These are phyloP conservation scores for Huntiella bhutanensis DNA, from an alignment of 2,329 filamentous ascomycete genomes.

Conservation along the genomic window DNA sequence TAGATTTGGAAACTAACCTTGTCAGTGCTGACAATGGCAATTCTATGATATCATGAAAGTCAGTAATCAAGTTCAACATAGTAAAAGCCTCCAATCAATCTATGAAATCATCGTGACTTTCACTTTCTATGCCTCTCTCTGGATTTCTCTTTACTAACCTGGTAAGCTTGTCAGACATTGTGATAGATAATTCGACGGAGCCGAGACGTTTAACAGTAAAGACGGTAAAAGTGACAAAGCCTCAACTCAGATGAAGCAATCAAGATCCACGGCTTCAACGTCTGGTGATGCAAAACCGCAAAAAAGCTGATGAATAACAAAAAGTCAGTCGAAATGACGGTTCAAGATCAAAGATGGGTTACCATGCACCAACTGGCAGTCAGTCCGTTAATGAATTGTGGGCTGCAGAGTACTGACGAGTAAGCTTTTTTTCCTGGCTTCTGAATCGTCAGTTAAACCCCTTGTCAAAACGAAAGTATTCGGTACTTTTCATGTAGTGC, in stretches of 20 bases:
- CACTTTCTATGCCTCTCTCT: too few species aligned
- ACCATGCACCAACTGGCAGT: slow-evolving; percentile 39
- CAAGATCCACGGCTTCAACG: background rate
- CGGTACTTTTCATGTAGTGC: too few species aligned
- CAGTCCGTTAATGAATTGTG: slow-evolving; percentile 33
- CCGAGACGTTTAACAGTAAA: background rate
- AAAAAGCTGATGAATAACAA: background rate
- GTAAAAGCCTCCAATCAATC: background rate
- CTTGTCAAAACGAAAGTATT: background rate
- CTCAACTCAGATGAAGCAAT: background rate
- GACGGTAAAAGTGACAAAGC: background rate
- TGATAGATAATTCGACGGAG: slow-evolving; percentile 13
- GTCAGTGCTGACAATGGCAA: slow-evolving; percentile 97
- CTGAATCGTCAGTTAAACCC: slow-evolving; percentile 21
- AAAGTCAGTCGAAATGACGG: background rate
- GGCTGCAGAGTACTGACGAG: slow-evolving; percentile 18
- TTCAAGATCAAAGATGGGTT: background rate
- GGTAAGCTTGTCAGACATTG: slow-evolving; percentile 85
- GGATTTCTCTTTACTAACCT: slow-evolving; percentile 39
- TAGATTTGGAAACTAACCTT: slow-evolving; percentile 44
- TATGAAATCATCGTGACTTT: too few species aligned
- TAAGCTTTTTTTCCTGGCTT: slow-evolving; percentile 23
- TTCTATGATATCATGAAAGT: slow-evolving; percentile 34
- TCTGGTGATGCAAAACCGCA: background rate
- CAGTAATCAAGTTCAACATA: background rate